Percentiles rank a stretch among this genome's conserved stretches.
Conservation (phyloP, 2,329 filamentous ascomycete species). For the Trichophyton verrucosum region DNA sequence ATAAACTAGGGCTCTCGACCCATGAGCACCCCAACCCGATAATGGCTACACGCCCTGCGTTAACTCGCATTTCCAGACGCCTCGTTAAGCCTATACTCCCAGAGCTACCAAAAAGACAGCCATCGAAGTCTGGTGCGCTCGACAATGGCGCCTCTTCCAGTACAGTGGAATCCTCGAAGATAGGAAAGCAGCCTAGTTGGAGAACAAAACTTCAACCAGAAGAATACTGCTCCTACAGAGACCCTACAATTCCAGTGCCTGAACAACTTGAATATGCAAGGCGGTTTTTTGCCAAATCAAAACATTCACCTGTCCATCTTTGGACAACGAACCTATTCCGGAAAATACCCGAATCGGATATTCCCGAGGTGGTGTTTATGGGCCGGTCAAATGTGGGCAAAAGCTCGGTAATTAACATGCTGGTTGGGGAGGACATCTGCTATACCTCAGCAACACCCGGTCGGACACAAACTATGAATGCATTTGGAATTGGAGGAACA, state of each 20-base stretch:
- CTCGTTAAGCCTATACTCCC: neutral
- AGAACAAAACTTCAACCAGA: neutral
- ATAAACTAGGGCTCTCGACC: neutral
- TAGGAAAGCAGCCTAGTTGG: neutral
- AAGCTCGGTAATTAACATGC: conserved; percentile 52
- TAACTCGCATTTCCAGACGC: neutral
- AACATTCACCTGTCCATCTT: conserved; percentile 42
- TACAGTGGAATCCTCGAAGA: neutral
- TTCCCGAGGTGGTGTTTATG: conserved; percentile 54
- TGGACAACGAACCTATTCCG: conserved; percentile 51
- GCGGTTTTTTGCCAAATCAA: conserved; percentile 35
- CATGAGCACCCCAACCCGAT: neutral
- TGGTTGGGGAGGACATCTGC: conserved; percentile 43
- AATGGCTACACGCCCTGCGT: neutral
- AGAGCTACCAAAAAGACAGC: neutral
- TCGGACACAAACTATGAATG: conserved; percentile 53
- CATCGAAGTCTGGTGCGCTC: neutral
- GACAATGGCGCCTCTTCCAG: neutral
- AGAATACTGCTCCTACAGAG: conserved; percentile 35
- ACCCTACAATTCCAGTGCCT: conserved; percentile 35
- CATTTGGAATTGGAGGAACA: conserved; percentile 47
- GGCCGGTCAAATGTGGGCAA: conserved; percentile 62
- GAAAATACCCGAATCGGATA: conserved; percentile 39
- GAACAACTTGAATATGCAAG: conserved; percentile 35
- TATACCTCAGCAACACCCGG: conserved; percentile 49